Evolutionary conservation across 2,329 filamentous ascomycete species (phyloP).

Genomic region (Periconia sp.): DNA sequence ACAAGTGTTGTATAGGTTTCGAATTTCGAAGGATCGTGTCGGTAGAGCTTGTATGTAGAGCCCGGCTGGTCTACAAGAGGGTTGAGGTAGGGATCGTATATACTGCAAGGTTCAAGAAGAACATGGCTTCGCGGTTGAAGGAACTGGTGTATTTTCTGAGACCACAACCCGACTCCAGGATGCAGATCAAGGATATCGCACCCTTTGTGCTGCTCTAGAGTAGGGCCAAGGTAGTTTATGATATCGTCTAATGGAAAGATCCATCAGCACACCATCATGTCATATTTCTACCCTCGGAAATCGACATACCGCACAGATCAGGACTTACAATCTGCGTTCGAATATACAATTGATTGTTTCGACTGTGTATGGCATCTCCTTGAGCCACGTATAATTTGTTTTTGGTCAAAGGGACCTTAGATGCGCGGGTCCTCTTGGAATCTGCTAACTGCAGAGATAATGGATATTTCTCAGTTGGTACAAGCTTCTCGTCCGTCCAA

Average conservation of each 20-base stretch:
- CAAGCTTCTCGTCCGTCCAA: constrained; percentile 5
- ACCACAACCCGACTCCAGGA: constrained; percentile 79
- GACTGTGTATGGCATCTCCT: not conserved
- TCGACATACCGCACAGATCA: constrained; percentile 47
- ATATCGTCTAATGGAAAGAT: constrained; percentile 61
- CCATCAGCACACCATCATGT: not conserved
- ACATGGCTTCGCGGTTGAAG: constrained; percentile 81
- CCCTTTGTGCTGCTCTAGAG: constrained; percentile 69
- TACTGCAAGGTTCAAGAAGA: constrained; percentile 71
- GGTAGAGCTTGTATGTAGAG: constrained; percentile 53
- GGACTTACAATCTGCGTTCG: constrained; percentile 46
- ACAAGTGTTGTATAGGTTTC: constrained; percentile 56
- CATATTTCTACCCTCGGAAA: constrained; percentile 9
- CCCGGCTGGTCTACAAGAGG: constrained; percentile 42
- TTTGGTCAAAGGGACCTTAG: not conserved
- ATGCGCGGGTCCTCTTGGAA: not conserved
- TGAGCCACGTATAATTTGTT: not conserved
- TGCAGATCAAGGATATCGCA: constrained; percentile 88
- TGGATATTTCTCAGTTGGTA: constrained; percentile 11
- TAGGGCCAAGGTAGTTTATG: constrained; percentile 67
- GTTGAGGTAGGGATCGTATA: constrained; percentile 63
- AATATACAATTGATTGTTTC: not conserved
- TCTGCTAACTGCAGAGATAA: constrained; percentile 1
- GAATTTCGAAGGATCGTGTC: constrained; percentile 22
- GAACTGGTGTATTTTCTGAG: constrained; percentile 70